A percentile compares a stretch with the other conserved stretches of the same genome.
Evolutionary conservation across 1,284 basidiomycete species (phyloP).

Genomic region (Acaromyces ingoldii): DNA sequence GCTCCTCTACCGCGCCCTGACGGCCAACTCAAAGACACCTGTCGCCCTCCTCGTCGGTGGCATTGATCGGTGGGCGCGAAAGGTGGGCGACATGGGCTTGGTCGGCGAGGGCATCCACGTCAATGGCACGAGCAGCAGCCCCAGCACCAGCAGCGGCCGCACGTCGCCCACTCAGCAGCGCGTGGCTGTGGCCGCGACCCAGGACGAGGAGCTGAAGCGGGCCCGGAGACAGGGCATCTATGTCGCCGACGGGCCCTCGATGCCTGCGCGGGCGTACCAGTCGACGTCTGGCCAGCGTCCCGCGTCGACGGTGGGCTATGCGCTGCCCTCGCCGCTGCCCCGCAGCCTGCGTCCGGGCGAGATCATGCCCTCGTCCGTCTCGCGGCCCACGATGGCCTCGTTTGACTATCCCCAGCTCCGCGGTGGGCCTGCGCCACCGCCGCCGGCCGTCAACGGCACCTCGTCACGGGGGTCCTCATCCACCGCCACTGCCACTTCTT

Average conservation of each 20-base stretch:
- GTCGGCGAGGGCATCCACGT: not conserved
- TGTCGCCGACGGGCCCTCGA: slow-evolving; percentile 14
- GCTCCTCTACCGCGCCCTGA: slow-evolving; percentile 23
- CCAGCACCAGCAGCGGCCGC: too few relatives aligned
- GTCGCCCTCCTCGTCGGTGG: slow-evolving; percentile 87
- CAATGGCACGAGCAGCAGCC: too few relatives aligned
- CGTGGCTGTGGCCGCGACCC: too few relatives aligned
- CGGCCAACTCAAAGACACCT: too few relatives aligned
- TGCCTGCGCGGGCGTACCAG: slow-evolving; percentile 39
- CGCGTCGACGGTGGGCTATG: not conserved
- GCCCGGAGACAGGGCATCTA: not conserved
- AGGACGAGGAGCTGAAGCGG: too few relatives aligned
- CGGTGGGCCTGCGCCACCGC: slow-evolving; percentile 6
- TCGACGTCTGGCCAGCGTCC: too few relatives aligned
- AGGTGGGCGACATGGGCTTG: slow-evolving; percentile 56
- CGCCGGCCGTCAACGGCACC: slow-evolving; percentile 15
- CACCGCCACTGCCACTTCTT: slow-evolving; percentile 19
- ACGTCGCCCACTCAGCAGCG: too few relatives aligned
- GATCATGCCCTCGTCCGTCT: too few relatives aligned
- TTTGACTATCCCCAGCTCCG: slow-evolving; percentile 40
- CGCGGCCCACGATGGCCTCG: slow-evolving; percentile 14
- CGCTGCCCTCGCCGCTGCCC: not conserved
- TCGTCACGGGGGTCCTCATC: not conserved
- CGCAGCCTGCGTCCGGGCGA: too few relatives aligned
- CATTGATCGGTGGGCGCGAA: slow-evolving; percentile 71